These are phyloP conservation scores for Botrytis galanthina DNA, from an alignment of 2,329 filamentous ascomycete species.

Conservation along the genomic window DNA sequence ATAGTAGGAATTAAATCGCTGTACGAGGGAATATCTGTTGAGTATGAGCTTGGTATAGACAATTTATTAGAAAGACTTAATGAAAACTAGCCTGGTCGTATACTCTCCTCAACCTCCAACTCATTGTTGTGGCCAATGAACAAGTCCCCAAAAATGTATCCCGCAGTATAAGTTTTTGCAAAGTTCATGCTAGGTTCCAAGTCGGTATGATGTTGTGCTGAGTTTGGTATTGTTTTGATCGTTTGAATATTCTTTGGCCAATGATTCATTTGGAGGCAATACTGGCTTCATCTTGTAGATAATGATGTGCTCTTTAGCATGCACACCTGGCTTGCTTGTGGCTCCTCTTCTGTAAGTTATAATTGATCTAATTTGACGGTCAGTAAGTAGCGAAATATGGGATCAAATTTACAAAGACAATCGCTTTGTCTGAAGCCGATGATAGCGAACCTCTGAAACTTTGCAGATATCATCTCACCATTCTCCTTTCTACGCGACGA, in stretches of 20 bases:
- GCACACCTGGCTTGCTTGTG: background rate
- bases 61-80: too few species aligned
- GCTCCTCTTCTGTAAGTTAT: background rate
- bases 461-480: background rate
- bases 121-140: too few species aligned
- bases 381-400: background rate
- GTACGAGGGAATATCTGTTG: too few species aligned
- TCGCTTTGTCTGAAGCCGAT: background rate
- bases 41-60: too few species aligned
- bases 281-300: background rate
- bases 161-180: background rate
- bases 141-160: background rate
- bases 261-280: too few species aligned
- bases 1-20: too few species aligned
- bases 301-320: background rate
- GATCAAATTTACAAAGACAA: background rate
- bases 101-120: too few species aligned
- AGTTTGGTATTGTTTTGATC: background rate
- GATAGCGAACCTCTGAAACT: background rate
- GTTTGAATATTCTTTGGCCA: background rate
- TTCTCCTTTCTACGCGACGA: background rate
- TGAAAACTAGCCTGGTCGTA: too few species aligned
- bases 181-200: background rate
- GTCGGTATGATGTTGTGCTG: background rate
- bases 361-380: background rate